Conservation (phyloP, 352 stramenopile genomes). For the Phytophthora agathidicida region DNA sequence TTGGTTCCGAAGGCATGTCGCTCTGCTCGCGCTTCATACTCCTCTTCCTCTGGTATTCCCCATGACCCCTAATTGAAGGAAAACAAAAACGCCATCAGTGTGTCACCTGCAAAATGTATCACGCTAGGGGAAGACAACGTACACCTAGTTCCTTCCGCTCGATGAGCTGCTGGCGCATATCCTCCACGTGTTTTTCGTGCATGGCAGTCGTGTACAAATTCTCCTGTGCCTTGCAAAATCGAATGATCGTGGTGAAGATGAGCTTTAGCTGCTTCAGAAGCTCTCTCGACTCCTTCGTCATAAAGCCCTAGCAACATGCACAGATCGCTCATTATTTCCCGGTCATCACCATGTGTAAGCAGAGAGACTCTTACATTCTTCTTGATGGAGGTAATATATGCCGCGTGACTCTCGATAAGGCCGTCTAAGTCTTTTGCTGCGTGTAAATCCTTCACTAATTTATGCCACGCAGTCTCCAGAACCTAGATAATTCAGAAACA, state of each 20-base stretch:
- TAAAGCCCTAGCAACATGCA: constrained; percentile 68
- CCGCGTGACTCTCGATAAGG: constrained; percentile 95
- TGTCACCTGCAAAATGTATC: background rate
- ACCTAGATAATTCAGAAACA: constrained; percentile 58
- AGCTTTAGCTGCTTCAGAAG: constrained; percentile 80
- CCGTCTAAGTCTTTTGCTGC: constrained; percentile 94
- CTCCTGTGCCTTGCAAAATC: constrained; percentile 84
- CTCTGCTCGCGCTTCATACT: constrained; percentile 40
- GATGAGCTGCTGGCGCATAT: constrained; percentile 53
- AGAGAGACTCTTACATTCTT: constrained; percentile 63
- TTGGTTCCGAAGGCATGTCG: constrained; percentile 47
- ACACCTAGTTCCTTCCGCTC: constrained; percentile 58
- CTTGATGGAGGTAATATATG: constrained; percentile 94
- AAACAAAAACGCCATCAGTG: too few relatives aligned
- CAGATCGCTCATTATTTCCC: constrained; percentile 6
- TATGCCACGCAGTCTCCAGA: constrained; percentile 94
- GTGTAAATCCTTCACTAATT: constrained; percentile 90
- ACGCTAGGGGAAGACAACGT: constrained; percentile 3
- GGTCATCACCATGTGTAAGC: background rate
- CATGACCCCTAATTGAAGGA: constrained; percentile 69
- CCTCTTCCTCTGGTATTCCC: constrained; percentile 62
- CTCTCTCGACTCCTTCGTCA: constrained; percentile 77
- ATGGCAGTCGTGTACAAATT: constrained; percentile 81
- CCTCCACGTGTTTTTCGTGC: constrained; percentile 70
- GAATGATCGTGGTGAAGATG: constrained; percentile 85